Conservation (phyloP, 148 eudicot genomes). For the Rhododendron kiyosumense region DNA sequence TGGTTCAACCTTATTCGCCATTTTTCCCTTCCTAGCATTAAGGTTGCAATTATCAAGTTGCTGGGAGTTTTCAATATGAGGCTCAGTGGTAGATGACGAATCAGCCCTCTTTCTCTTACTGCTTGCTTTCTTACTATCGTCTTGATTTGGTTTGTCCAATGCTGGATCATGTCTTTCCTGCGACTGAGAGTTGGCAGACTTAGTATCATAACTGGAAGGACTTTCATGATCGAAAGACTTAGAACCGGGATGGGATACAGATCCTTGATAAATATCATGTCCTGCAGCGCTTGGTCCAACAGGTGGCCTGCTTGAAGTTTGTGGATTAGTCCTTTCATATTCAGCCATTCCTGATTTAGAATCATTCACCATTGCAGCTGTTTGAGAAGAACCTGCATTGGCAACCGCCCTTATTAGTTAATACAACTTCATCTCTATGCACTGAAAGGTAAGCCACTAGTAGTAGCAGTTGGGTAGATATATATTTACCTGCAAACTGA, state of each 20-base stretch:
- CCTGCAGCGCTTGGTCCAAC: conserved; percentile 51
- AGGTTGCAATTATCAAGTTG: conserved; percentile 33
- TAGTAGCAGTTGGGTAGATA: neutral
- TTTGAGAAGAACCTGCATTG: conserved; percentile 58
- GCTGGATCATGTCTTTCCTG: conserved; percentile 58
- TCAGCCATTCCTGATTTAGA: conserved; percentile 41
- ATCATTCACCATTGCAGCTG: conserved; percentile 38
- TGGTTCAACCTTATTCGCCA: conserved; percentile 33
- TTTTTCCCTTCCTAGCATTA: conserved; percentile 40
- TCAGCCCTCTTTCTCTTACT: conserved; percentile 61
- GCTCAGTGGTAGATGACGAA: conserved; percentile 31
- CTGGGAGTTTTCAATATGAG: conserved; percentile 37
- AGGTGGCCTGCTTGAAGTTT: conserved; percentile 44
- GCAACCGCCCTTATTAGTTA: conserved; percentile 11
- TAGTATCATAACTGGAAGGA: conserved; percentile 69
- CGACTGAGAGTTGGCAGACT: conserved; percentile 50
- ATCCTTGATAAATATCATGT: conserved; percentile 58
- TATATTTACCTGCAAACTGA: conserved; percentile 56
- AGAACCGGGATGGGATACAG: conserved; percentile 50
- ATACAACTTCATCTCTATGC: conserved; percentile 1
- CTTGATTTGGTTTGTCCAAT: conserved; percentile 58
- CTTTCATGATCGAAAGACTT: conserved; percentile 64
- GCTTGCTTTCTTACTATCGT: conserved; percentile 38
- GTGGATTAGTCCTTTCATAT: conserved; percentile 44
- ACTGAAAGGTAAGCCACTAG: neutral